A percentile compares a stretch with the other conserved stretches of the same genome.
phyloP scores from a whole-genome alignment of 805 yeast genomes.

The Trichomonascus vanleenenianus region DNA sequence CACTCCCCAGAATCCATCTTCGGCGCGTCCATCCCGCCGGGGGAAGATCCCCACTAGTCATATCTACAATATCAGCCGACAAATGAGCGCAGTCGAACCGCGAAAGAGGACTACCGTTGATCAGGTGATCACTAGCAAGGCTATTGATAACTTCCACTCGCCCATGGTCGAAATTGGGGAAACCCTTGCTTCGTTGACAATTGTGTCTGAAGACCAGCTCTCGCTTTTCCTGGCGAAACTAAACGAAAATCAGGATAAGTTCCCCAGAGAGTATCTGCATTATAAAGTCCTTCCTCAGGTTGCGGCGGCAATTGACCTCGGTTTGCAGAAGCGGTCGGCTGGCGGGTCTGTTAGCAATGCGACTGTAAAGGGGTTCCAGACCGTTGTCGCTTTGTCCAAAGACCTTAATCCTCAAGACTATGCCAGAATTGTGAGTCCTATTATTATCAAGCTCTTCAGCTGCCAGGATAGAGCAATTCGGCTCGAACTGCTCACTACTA shows the following conservation, averaged over 20 bases:
- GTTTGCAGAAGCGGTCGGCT: slow-evolving; percentile 20
- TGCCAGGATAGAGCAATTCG: slow-evolving; percentile 73
- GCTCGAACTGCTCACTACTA: slow-evolving; percentile 54
- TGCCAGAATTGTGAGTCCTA: slow-evolving; percentile 44
- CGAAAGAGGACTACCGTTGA: slow-evolving; percentile 13
- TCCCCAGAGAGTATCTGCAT: slow-evolving; percentile 49
- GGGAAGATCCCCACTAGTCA: slow-evolving; percentile 12
- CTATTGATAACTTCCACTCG: slow-evolving; percentile 28
- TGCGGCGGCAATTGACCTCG: slow-evolving; percentile 29
- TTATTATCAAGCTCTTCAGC: slow-evolving; percentile 54
- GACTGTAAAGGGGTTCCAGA: slow-evolving; percentile 19
- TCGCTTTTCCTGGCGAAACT: slow-evolving; percentile 36
- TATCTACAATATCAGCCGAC: slow-evolving; percentile 11
- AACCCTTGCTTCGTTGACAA: slow-evolving; percentile 47
- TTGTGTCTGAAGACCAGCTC: slow-evolving; percentile 48
- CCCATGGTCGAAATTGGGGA: slow-evolving; percentile 45
- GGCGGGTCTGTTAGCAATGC: slow-evolving; percentile 22
- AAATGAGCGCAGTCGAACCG: slow-evolving; percentile 8
- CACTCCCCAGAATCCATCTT: slow-evolving; percentile 2
- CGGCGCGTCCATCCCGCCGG: slow-evolving; percentile 1
- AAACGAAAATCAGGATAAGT: slow-evolving; percentile 20
- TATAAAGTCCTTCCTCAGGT: slow-evolving; percentile 67
- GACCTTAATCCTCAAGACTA: slow-evolving; percentile 30
- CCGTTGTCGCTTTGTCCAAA: slow-evolving; percentile 28
- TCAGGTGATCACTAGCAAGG: slow-evolving; percentile 13